Base-by-base conservation (phyloP, 139 green algal species). In the Raphidocelis subcapitata region DNA sequence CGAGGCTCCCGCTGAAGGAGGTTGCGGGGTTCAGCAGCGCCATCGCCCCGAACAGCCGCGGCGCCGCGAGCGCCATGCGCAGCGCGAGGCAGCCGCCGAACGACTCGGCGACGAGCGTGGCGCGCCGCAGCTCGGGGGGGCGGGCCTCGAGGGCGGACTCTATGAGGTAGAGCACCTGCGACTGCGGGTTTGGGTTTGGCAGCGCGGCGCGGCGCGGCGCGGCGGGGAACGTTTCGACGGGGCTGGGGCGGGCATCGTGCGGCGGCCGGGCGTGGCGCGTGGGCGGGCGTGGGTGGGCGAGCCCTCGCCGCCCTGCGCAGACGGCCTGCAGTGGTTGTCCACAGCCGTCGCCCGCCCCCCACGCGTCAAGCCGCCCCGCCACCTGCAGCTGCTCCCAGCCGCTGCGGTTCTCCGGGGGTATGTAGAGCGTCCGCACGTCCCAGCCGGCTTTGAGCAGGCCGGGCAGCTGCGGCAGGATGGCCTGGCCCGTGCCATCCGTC, bases 1-100 rank as follows among this genome's bases (percentile, higher is more conserved):
- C n/a, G n/a, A n/a, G n/a, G n/a, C n/a, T n/a, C n/a, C n/a, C 41
- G 3, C 73, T 62, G 56, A 83, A 87, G 75, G 67, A 69, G n/a
- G 87, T 92, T 24, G 85, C 89, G 16, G 85, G 79, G 80, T 95
- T 95, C 23, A 93, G 54, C 26, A 95, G 81, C 49, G 94, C 84
- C 52, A 94, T 35, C 24, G 76, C 66, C 3, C 72, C 46, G 16
- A 93, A 28, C 20, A 92, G 77, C n/a, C 86, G 59, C 1, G 90
- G 84, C 0, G 75, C 78, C 3, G 78, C 74, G 14, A 65, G 33
- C 1, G 87, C 88, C 21, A 91, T 32, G 4, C 87, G 80, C 52
- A 94, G 78, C 10, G 77, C 88, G 47, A 94, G 76, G 61, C 80
- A 90, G 14, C 84, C 82, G 1, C 90, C 88, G 74, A 94, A 95